Evolutionary conservation across 345 rosid genomes (phyloP).

Genomic region (Acer saccharum): DNA sequence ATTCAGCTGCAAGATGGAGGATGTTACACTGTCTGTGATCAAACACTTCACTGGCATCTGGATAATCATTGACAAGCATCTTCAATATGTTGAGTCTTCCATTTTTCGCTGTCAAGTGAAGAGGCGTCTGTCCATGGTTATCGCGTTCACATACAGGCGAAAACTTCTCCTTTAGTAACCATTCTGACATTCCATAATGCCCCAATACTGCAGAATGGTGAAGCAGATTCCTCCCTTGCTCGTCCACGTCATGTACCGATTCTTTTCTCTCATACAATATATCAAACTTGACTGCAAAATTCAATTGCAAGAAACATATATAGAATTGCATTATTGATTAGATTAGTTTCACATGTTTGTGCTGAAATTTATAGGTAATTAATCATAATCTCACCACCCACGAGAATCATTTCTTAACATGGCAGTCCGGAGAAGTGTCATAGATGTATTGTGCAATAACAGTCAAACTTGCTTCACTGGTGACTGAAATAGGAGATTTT

Average conservation of each 20-base stretch:
- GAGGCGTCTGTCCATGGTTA: background rate
- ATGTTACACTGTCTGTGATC: background rate
- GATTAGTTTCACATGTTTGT: too few relatives aligned
- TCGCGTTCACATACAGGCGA: background rate
- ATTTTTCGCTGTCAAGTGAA: slow-evolving; percentile 9
- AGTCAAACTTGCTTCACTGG: slow-evolving; percentile 5
- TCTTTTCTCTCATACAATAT: background rate
- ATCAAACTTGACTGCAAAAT: background rate
- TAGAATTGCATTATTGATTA: too few relatives aligned
- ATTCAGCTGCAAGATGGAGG: background rate
- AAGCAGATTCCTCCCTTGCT: slow-evolving; percentile 7
- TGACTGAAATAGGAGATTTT: background rate
- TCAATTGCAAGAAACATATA: background rate
- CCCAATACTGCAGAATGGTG: slow-evolving; percentile 13
- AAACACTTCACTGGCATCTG: background rate
- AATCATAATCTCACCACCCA: background rate
- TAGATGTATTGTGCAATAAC: background rate
- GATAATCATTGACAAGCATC: background rate
- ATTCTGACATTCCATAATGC: background rate
- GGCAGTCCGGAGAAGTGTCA: background rate
- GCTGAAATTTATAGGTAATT: too few relatives aligned
- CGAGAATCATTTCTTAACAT: background rate
- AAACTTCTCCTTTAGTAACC: background rate
- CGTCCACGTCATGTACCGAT: background rate
- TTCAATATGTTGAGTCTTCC: background rate